phyloP scores from a whole-genome alignment of 2,329 filamentous ascomycete genomes.

The Blumeria graminis region DNA sequence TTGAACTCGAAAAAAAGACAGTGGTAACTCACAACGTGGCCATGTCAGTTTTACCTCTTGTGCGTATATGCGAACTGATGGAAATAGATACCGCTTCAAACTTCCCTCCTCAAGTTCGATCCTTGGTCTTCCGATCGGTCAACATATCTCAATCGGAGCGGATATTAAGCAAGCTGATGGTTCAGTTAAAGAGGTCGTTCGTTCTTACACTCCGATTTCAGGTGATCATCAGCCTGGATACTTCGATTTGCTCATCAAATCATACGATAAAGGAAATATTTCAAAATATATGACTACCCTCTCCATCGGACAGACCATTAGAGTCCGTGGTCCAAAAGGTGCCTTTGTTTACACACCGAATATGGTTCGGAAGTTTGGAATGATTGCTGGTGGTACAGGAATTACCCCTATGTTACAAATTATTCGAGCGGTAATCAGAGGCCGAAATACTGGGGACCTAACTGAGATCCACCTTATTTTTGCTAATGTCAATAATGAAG shows the following conservation, averaged over 20 bases:
- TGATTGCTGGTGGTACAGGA: slow-evolving; percentile 92
- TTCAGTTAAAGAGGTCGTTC: slow-evolving; percentile 57
- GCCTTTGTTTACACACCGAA: slow-evolving; percentile 95
- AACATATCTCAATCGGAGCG: slow-evolving; percentile 92
- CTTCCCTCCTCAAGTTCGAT: slow-evolving; percentile 57
- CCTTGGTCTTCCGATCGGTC: slow-evolving; percentile 89
- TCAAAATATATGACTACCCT: slow-evolving; percentile 74
- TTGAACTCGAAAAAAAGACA: slow-evolving; percentile 83
- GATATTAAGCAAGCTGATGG: slow-evolving; percentile 41
- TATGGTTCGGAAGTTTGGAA: slow-evolving; percentile 88
- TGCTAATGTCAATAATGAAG: slow-evolving; percentile 79
- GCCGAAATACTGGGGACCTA: slow-evolving; percentile 52
- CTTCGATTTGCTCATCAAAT: slow-evolving; percentile 95
- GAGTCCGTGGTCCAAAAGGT: slow-evolving; percentile 82
- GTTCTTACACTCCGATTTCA: slow-evolving; percentile 80
- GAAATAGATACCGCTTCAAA: slow-evolving; percentile 65
- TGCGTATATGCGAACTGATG: slow-evolving; percentile 5
- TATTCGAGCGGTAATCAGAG: slow-evolving; percentile 69
- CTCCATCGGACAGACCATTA: slow-evolving; percentile 64
- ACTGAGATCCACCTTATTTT: slow-evolving; percentile 91
- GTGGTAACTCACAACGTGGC: slow-evolving; percentile 94
- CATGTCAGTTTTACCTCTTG: slow-evolving; percentile 32
- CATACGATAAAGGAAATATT: slow-evolving; percentile 94
- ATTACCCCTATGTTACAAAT: slow-evolving; percentile 98
- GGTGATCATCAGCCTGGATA: slow-evolving; percentile 73